Conservation (phyloP, 2,329 filamentous ascomycete species). For the Venturia aucupariae region DNA sequence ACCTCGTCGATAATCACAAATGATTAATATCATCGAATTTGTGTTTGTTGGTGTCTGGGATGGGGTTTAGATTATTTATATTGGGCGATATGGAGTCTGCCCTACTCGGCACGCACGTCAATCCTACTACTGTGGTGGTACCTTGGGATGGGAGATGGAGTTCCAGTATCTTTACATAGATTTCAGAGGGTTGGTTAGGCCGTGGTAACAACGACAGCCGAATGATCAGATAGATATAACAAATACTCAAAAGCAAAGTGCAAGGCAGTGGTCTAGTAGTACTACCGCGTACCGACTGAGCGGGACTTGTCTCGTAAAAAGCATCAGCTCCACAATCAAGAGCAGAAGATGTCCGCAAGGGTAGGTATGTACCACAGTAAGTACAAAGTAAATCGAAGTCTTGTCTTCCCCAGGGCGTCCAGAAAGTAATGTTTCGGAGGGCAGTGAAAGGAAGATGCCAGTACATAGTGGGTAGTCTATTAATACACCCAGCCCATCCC, state of each 20-base stretch:
- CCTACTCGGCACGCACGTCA: neutral
- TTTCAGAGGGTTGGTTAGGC: no score
- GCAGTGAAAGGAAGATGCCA: neutral
- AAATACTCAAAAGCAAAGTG: no score
- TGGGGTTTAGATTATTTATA: neutral
- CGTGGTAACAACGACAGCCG: no score
- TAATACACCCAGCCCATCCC: neutral
- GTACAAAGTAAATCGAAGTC: neutral
- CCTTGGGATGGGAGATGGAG: no score
- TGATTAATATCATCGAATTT: neutral
- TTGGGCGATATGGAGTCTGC: neutral
- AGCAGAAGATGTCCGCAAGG: neutral
- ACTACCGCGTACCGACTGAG: no score
- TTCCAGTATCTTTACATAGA: no score
- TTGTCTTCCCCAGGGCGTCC: neutral
- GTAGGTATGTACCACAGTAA: neutral
- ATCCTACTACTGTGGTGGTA: no score
- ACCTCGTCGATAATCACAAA: neutral
- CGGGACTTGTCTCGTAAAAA: neutral
- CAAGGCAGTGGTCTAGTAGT: no score
- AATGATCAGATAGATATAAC: no score
- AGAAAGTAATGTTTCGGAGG: no score
- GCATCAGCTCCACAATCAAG: neutral
- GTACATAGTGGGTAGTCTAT: neutral
- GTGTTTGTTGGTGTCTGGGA: neutral